Base-by-base conservation (phyloP, 1,139 yeast species). In the Meyerozyma athensensis region DNA sequence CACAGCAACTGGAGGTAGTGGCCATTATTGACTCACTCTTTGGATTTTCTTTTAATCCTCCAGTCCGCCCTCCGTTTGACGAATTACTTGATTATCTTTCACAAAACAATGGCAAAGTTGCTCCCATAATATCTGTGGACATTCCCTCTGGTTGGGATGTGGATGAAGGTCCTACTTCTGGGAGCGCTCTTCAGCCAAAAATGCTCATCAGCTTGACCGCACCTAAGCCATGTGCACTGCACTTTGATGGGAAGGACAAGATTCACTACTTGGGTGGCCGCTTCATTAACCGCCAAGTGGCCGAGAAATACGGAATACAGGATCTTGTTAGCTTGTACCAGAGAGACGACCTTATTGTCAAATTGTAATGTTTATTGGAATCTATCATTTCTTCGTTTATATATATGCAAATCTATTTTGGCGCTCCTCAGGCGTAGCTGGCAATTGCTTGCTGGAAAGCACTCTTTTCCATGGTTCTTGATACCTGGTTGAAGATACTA, bases 121-220 rank as follows among this genome's bases (percentile, higher is more conserved):
- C 72, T 4, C 89, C 87, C 0, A 74, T 90, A 3, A 77, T 86
- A 0, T 79, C 95, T 0, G 86, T 92, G 1, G 98, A 92, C 55
- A 79, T 90, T 30, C 98, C 98, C 0, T 84, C 95, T 0, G 96
- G 97, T 0, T 92, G 98, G 98, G 94, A 89, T 54, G 97, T 92
- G 5, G 95, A 92, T 53, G 54, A 71, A 4, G 98, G 98, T 0
- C 96, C 95, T 0, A 50, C 57, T 0, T 63, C 58, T 3, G 4
- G 23, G 7, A 55, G 59, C 1, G 73, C 70, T 20, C 71, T 74
- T 4, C 58, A 58, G 7, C 96, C 98, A 0, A 61, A 72, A 5
- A 78, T 79, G 48, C 66, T 92, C 39, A 79, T 92, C 7, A 85
- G 96, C 37, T 65, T 92, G 39, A 90, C 97, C 0, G 97, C 96